phyloP scores from a whole-genome alignment of 371 early-diverging fungal genomes.

The Mortierella sp. region DNA sequence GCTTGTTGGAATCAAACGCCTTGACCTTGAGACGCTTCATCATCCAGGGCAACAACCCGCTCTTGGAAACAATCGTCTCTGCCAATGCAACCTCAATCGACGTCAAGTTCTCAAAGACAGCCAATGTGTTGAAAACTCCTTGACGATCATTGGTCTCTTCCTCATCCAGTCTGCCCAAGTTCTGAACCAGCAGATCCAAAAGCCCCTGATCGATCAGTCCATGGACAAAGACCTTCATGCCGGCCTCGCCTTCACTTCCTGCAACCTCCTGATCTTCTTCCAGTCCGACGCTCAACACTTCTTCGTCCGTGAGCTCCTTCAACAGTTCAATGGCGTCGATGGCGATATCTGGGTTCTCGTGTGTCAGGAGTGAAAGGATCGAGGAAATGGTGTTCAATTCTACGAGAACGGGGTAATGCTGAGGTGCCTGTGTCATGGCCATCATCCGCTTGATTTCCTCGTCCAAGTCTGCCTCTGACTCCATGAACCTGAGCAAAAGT shows the following conservation, averaged over 20 bases:
- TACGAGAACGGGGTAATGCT: slow-evolving; percentile 81
- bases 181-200: slow-evolving; percentile 84
- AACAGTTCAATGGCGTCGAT: slow-evolving; percentile 88
- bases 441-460: slow-evolving; percentile 86
- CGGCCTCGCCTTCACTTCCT: slow-evolving; percentile 70
- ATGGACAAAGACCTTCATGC: slow-evolving; percentile 78
- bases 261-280: slow-evolving; percentile 67
- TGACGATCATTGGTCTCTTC: slow-evolving; percentile 83
- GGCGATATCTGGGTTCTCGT: slow-evolving; percentile 95
- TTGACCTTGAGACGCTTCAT: slow-evolving; percentile 73
- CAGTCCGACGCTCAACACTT: slow-evolving; percentile 68
- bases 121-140: slow-evolving; percentile 89
- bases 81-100: slow-evolving; percentile 79
- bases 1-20: slow-evolving; percentile 82
- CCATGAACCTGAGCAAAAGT: slow-evolving; percentile 78
- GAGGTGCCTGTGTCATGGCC: slow-evolving; percentile 83
- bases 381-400: slow-evolving; percentile 76
- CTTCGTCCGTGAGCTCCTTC: slow-evolving; percentile 94
- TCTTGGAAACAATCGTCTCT: slow-evolving; percentile 72
- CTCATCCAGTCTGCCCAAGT: slow-evolving; percentile 85
- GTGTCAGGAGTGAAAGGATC: slow-evolving; percentile 82
- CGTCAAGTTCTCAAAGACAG: slow-evolving; percentile 89
- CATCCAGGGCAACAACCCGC: slow-evolving; percentile 82
- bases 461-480: slow-evolving; percentile 95
- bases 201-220: slow-evolving; percentile 83